phyloP scores from a whole-genome alignment of 495 filamentous ascomycete genomes.

The Parathielavia appendiculata region DNA sequence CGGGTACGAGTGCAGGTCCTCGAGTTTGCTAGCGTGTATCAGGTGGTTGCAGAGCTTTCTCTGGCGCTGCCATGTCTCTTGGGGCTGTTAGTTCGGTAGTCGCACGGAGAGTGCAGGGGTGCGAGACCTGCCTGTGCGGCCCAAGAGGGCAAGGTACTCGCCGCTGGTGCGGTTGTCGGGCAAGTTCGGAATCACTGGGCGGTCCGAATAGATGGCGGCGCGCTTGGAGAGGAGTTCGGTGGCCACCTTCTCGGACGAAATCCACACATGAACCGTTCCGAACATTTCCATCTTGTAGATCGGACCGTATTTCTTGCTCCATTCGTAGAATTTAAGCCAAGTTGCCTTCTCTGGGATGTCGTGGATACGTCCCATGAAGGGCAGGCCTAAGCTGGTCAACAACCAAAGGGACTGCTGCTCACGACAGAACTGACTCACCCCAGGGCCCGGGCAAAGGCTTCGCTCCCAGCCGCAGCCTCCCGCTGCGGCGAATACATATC shows the following conservation, averaged over 20 bases:
- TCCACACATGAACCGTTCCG: slow-evolving; percentile 53
- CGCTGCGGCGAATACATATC: slow-evolving; percentile 4
- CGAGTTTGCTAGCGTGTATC: slow-evolving; percentile 45
- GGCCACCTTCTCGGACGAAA: slow-evolving; percentile 53
- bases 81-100: not conserved
- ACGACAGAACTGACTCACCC: not conserved
- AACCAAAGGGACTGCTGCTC: not conserved
- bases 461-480: slow-evolving; percentile 9
- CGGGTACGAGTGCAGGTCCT: slow-evolving; percentile 47
- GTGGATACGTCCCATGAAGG: slow-evolving; percentile 54
- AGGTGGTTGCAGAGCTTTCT: slow-evolving; percentile 54
- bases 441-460: slow-evolving; percentile 21
- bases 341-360: slow-evolving; percentile 49
- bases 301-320: slow-evolving; percentile 57
- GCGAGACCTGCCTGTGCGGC: slow-evolving; percentile 41
- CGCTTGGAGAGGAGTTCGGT: slow-evolving; percentile 56
- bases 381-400: slow-evolving; percentile 32
- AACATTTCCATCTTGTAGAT: slow-evolving; percentile 57
- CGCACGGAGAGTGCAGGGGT: not conserved
- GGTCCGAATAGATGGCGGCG: slow-evolving; percentile 56
- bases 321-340: slow-evolving; percentile 57
- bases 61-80: slow-evolving; percentile 55
- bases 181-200: slow-evolving; percentile 51
- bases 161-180: slow-evolving; percentile 52
- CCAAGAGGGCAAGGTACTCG: slow-evolving; percentile 52